Percentiles rank a stretch among this genome's conserved stretches.
These are phyloP conservation scores for Paspalum vaginatum DNA, from an alignment of 176 grass and related monocot genomes.

Conservation along the genomic window DNA sequence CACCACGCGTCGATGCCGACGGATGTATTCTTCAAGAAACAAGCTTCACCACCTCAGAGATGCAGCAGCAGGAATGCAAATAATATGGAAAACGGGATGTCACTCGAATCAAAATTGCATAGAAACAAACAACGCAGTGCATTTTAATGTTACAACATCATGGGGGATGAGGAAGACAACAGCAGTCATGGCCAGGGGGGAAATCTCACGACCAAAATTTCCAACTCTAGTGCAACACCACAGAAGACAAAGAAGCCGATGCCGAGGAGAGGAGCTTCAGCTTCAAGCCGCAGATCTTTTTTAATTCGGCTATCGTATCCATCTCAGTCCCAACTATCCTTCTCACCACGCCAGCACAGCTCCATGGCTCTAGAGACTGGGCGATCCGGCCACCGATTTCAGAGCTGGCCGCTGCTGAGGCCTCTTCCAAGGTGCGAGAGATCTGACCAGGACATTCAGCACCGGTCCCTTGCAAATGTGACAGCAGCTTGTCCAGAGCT, in stretches of 20 bases:
- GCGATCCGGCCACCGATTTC: slow-evolving; percentile 66
- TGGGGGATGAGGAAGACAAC: not conserved
- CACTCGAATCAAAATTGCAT: slow-evolving; percentile 44
- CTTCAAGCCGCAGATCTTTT: slow-evolving; percentile 57
- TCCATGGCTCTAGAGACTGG: slow-evolving; percentile 64
- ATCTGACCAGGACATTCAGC: slow-evolving; percentile 56
- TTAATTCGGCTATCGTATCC: slow-evolving; percentile 55
- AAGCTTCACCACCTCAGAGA: not conserved
- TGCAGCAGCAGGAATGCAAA: not conserved
- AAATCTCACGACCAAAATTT: slow-evolving; percentile 35
- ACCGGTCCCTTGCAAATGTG: slow-evolving; percentile 53
- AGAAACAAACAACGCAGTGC: not conserved
- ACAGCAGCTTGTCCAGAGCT: slow-evolving; percentile 64
- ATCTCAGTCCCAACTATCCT: slow-evolving; percentile 56
- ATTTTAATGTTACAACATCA: slow-evolving; percentile 43
- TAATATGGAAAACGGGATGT: not conserved
- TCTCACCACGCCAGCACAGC: slow-evolving; percentile 52
- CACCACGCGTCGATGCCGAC: too few relatives aligned
- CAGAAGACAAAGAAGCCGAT: slow-evolving; percentile 33
- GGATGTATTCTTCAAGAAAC: not conserved
- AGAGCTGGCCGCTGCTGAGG: slow-evolving; percentile 35
- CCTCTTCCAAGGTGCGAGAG: slow-evolving; percentile 61
- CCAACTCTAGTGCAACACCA: slow-evolving; percentile 28
- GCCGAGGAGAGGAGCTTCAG: slow-evolving; percentile 59
- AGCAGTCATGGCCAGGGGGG: not conserved